Base-by-base conservation (phyloP, 805 yeast species). In the Cephaloascus albidus region DNA sequence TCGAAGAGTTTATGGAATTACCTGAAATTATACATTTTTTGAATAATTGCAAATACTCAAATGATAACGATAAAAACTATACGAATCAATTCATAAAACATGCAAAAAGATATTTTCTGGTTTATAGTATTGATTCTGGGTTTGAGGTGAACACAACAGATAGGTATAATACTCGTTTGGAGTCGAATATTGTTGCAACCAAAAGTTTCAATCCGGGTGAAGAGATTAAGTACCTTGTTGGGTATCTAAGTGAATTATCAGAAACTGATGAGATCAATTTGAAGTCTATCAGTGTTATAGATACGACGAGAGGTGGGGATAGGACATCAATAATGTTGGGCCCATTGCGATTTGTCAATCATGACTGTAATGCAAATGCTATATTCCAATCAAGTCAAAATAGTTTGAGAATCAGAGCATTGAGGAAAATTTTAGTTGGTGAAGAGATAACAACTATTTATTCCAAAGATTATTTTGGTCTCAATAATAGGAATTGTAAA, bases 281-380 rank as follows among this genome's bases (percentile, higher is more conserved):
- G 14, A 55, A 50, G 26, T 48, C 54, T n/a, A 67, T 70, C 44
- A 65, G 72, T 36, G 58, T 70, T 20, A 59, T 70, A 33, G 55
- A 63, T 38, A 54, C 69, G 3, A 50, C 60, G 17, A 48, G 70
- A 8, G 33, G 33, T 6, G 45, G 49, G 20, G 53, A 53, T 10
- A 49, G 45, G 3, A 52, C 61, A 17, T 60, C 69, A 38, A 48
- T 70, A 20, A 64, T 70, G 73, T 52, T 70, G 32, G 76, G 76
- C 0, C 76, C 75, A 0, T 59, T 67, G 12, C 51, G 76, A 31
- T 70, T 70, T 45, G 64, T 70, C 6, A 70, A 70, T 45, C 76
- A 70, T 45, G 68, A 69, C 45, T 70, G 76, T 46, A 44, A 56
- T n/a, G 60, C 70, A 3, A 70, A 70, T 45, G 57, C 68, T 2